These are phyloP conservation scores for Mycena kentingensis DNA, from an alignment of 768 basidiomycete genomes.

Conservation along the genomic window DNA sequence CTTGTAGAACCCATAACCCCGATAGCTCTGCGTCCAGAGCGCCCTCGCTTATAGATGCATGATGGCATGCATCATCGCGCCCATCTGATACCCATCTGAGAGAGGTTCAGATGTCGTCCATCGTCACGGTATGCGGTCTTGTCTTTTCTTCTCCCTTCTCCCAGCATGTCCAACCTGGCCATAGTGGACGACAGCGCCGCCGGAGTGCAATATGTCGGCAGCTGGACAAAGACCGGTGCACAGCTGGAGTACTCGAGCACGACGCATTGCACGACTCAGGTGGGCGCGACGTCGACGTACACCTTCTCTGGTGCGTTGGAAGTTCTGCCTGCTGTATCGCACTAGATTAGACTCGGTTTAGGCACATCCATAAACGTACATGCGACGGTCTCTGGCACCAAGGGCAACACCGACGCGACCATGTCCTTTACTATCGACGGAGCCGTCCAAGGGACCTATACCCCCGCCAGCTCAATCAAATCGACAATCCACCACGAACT, in stretches of 20 bases:
- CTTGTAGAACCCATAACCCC: no score
- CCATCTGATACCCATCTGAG: no score
- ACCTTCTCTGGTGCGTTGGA: constrained; percentile 3
- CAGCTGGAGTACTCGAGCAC: not conserved
- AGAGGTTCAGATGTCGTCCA: no score
- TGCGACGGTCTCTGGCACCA: not conserved
- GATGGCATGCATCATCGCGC: no score
- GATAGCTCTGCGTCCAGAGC: no score
- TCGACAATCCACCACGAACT: not conserved
- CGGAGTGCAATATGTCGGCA: constrained; percentile 2
- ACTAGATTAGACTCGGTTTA: not conserved
- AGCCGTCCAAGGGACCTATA: not conserved
- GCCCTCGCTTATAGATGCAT: no score
- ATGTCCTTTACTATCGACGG: constrained; percentile 5
- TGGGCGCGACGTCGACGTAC: constrained; percentile 7
- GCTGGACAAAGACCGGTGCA: not conserved
- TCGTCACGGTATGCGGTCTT: no score
- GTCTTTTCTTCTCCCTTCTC: not conserved
- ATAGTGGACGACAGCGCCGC: constrained; percentile 7
- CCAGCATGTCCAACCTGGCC: not conserved
- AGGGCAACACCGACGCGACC: not conserved
- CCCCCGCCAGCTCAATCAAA: not conserved
- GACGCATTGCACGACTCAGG: not conserved
- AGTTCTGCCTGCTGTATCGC: not conserved
- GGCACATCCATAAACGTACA: constrained; percentile 8